A percentile compares a stretch with the other conserved stretches of the same genome.
Evolutionary conservation across 345 rosid species (phyloP).

Genomic region (Schrenkiella parvula): DNA sequence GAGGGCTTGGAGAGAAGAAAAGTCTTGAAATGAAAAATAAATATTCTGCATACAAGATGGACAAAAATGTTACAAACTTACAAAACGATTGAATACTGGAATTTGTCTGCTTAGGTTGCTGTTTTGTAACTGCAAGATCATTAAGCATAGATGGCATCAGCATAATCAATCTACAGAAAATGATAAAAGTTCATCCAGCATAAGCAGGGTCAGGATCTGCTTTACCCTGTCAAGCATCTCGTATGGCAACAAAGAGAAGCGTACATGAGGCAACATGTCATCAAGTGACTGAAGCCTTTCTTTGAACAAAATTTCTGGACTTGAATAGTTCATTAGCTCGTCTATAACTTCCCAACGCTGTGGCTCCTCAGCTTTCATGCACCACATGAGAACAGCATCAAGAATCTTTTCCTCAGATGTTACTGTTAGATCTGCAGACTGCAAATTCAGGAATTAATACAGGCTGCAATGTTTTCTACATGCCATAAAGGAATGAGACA

Average conservation of each 20-base stretch:
- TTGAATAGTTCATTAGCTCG: slow-evolving; percentile 41
- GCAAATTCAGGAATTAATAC: slow-evolving; percentile 36
- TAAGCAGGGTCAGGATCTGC: slow-evolving; percentile 12
- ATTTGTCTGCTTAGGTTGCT: slow-evolving; percentile 56
- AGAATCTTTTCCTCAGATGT: slow-evolving; percentile 92
- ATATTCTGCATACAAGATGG: background rate
- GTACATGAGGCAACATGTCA: slow-evolving; percentile 62
- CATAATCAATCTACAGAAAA: background rate
- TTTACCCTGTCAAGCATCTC: slow-evolving; percentile 68
- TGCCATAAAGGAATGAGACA: background rate
- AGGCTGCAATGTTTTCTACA: background rate
- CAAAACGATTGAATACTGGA: slow-evolving; percentile 46
- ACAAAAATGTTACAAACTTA: slow-evolving; percentile 38
- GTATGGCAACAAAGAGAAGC: slow-evolving; percentile 71
- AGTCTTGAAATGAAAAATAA: background rate
- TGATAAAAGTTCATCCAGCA: background rate
- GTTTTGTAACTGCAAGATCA: slow-evolving; percentile 59
- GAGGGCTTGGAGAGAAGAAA: slow-evolving; percentile 8
- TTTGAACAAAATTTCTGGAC: slow-evolving; percentile 45
- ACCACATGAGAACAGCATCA: slow-evolving; percentile 88
- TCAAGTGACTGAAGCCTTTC: slow-evolving; percentile 60
- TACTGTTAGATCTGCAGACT: slow-evolving; percentile 90
- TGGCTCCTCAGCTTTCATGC: slow-evolving; percentile 60
- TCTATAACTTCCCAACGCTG: slow-evolving; percentile 71
- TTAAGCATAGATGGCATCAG: slow-evolving; percentile 16